phyloP scores from a whole-genome alignment of 73 alveolate genomes.

The Uronychia setigera region DNA sequence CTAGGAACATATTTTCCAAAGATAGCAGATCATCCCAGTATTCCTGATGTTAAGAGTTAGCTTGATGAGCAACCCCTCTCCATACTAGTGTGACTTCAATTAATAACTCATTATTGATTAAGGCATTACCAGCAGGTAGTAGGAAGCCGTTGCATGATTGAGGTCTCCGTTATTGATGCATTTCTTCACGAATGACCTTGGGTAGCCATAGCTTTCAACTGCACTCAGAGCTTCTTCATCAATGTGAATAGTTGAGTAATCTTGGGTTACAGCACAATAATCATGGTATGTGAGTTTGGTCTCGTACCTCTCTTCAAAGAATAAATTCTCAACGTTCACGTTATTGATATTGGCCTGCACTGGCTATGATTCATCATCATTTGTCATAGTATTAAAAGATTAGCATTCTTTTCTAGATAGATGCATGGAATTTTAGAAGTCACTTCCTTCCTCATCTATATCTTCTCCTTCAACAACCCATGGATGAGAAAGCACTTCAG shows the following conservation, averaged over 20 bases:
- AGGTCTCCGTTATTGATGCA: conserved; percentile 74
- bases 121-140: conserved; percentile 63
- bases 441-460: conserved; percentile 21
- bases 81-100: too few relatives aligned
- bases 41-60: too few relatives aligned
- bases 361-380: conserved; percentile 17
- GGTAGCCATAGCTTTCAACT: conserved; percentile 65
- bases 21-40: too few relatives aligned
- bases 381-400: conserved; percentile 6
- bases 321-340: conserved; percentile 53
- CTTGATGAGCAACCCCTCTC: too few relatives aligned
- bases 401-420: conserved; percentile 25
- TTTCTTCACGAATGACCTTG: conserved; percentile 58
- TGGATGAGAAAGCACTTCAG: conserved; percentile 49
- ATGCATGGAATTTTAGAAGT: conserved; percentile 3
- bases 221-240: conserved; percentile 63
- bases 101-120: too few relatives aligned
- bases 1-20: too few relatives aligned
- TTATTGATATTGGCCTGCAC: conserved; percentile 16
- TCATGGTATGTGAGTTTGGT: conserved; percentile 50
- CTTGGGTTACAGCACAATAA: conserved; percentile 58
- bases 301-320: conserved; percentile 25
- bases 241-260: conserved; percentile 64
- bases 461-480: conserved; percentile 49
- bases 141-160: conserved; percentile 87